Evolutionary conservation across 768 basidiomycete species (phyloP).

Genomic region (Pisolithus marmoratus): DNA sequence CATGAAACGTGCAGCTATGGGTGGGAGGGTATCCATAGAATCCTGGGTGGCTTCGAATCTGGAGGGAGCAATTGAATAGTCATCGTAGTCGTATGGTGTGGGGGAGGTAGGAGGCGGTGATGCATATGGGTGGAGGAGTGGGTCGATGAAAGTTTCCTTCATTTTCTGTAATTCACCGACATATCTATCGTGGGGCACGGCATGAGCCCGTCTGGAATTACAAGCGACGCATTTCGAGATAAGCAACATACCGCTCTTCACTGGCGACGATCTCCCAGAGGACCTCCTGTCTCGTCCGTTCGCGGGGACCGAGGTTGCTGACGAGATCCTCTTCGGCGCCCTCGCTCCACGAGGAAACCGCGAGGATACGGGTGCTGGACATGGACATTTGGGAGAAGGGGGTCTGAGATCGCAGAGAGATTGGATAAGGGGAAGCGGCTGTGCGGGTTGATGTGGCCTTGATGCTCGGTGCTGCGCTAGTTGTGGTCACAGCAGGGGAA

Average conservation of each 20-base stretch:
- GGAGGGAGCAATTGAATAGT: conserved; percentile 32
- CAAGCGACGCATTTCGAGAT: conserved; percentile 3
- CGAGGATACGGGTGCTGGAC: conserved; percentile 66
- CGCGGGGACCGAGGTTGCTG: conserved; percentile 86
- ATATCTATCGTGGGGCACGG: conserved; percentile 57
- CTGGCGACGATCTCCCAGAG: conserved; percentile 95
- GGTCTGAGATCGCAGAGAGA: conserved; percentile 73
- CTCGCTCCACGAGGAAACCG: conserved; percentile 87
- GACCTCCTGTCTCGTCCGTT: conserved; percentile 94
- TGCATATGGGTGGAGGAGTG: conserved; percentile 78
- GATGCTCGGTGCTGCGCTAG: conserved; percentile 47
- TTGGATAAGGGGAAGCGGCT: conserved; percentile 56
- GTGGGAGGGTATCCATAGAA: conserved; percentile 63
- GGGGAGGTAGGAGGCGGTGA: conserved; percentile 38
- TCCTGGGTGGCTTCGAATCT: conserved; percentile 64
- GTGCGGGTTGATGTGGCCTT: conserved; percentile 57
- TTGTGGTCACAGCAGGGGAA: conserved; percentile 50
- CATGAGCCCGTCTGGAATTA: no score
- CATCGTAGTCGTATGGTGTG: conserved; percentile 61
- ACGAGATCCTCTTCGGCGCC: conserved; percentile 93
- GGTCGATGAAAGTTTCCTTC: conserved; percentile 90
- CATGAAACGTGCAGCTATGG: conserved; percentile 91
- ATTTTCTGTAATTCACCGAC: conserved; percentile 85
- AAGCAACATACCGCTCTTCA: conserved; percentile 72
- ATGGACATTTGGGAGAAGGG: conserved; percentile 78